A percentile compares a stretch with the other conserved stretches of the same genome.
phyloP scores from a whole-genome alignment of 441 rosid genomes.

The Pelargonium citronellum region DNA sequence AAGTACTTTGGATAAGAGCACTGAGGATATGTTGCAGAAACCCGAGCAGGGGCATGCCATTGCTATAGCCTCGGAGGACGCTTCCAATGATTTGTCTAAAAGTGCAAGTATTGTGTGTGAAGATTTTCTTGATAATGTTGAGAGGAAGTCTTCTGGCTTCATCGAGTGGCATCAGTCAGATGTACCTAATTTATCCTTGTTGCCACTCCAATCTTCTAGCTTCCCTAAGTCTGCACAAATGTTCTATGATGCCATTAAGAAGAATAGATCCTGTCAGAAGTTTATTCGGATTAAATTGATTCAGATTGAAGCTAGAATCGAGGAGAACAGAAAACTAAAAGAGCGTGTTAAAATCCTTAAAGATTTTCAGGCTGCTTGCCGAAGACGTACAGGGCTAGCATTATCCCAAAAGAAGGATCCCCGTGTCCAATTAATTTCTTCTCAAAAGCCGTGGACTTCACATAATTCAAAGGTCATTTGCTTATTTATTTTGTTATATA shows the following conservation, averaged over 20 bases:
- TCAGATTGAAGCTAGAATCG: conserved; percentile 70
- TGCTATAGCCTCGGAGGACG: conserved; percentile 25
- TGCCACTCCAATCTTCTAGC: conserved; percentile 32
- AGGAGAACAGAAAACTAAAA: conserved; percentile 71
- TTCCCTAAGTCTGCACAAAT: conserved; percentile 64
- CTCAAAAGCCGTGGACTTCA: conserved; percentile 27
- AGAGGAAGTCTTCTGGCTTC: conserved; percentile 23
- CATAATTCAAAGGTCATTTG: conserved; percentile 50
- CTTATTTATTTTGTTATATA: conserved; percentile 12
- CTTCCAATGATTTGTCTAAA: conserved; percentile 27
- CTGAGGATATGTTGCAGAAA: conserved; percentile 30
- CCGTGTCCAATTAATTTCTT: conserved; percentile 57
- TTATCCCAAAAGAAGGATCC: conserved; percentile 72
- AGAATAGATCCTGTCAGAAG: conserved; percentile 73
- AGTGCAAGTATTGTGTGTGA: conserved; percentile 32
- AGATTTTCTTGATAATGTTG: conserved; percentile 35
- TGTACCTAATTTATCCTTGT: conserved; percentile 23
- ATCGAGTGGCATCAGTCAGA: conserved; percentile 25
- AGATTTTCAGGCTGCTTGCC: conserved; percentile 71
- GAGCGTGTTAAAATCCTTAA: conserved; percentile 58
- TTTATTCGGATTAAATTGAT: conserved; percentile 54
- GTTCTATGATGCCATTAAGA: conserved; percentile 66
- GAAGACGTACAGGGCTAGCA: conserved; percentile 51
- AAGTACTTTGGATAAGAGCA: conserved; percentile 23
- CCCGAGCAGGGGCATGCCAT: conserved; percentile 31